Evolutionary conservation across 371 early-diverging fungal genomes (phyloP), one percentile per base, ranked within the genome.

Genomic region (Choanephora cucurbitarum): DNA sequence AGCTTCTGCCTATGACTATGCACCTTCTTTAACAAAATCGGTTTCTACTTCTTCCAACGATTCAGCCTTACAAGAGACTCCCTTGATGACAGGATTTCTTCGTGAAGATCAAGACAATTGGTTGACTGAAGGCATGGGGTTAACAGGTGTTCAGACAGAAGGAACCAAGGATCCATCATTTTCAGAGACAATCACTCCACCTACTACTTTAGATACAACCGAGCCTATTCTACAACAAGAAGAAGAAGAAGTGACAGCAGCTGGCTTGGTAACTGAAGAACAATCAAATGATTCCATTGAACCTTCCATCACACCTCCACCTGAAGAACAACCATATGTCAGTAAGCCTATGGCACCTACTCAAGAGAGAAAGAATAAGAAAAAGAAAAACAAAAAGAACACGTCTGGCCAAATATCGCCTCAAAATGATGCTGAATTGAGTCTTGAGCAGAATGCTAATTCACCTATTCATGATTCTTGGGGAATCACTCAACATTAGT

Each of bases 221-320:
- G 17, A 42, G 22, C 46, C 34, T 41, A n/a, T 33, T 21, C 41
- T 34, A 18, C 17, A 49, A n/a, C 18, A 23, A n/a, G 37, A 49
- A 19, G n/a, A 13, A 17, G 39, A 37, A n/a, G 14, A 9, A 6
- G 28, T 18, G 0, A n/a, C n/a, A n/a, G n/a, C n/a, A n/a, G n/a
- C n/a, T n/a, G n/a, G n/a, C n/a, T n/a, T n/a, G n/a, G n/a, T n/a
- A n/a, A n/a, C n/a, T n/a, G n/a, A n/a, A n/a, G 48, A 55, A 50
- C 17, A 33, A 19, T 32, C 55, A 9, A 39, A 49, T 10, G 42
- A 49, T 6, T 15, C 40, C 15, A 32, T 61, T n/a, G 56, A 56
- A 1, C 62, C 55, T 11, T n/a, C 40, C 15, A 32, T 61, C 17
- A 61, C 62, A 1, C 62, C 62, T 2, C 62, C 62, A 32, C 62